Percentiles rank a stretch among this genome's conserved stretches.
Evolutionary conservation across 2,329 filamentous ascomycete species (phyloP).

Genomic region (Verticillium nonalfalfae): DNA sequence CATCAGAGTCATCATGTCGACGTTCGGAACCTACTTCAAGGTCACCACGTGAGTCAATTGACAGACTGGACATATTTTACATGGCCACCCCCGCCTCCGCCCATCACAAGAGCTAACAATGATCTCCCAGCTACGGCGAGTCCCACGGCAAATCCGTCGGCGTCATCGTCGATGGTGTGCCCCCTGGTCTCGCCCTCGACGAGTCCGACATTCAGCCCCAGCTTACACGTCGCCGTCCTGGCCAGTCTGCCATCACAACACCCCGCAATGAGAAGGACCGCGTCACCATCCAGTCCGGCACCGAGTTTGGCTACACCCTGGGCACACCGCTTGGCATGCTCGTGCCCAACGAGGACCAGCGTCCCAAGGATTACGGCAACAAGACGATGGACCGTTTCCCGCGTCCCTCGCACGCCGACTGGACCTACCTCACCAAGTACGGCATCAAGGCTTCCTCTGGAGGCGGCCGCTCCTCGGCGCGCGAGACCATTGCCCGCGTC

Average conservation of each 20-base stretch:
- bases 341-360: constrained; percentile 87
- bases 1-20: constrained; percentile 59
- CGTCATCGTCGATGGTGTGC: constrained; percentile 90
- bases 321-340: constrained; percentile 86
- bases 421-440: constrained; percentile 97
- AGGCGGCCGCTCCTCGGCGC: constrained; percentile 83
- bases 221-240: constrained; percentile 83
- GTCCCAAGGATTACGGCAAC: constrained; percentile 85
- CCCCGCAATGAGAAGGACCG: constrained; percentile 88
- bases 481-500: constrained; percentile 90
- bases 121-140: constrained; percentile 36
- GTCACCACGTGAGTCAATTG: constrained; percentile 65
- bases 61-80: neutral
- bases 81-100: no score
- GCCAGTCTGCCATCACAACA: constrained; percentile 84
- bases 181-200: constrained; percentile 78
- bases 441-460: constrained; percentile 81
- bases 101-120: neutral
- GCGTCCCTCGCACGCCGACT: constrained; percentile 88
- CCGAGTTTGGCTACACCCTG: constrained; percentile 81
- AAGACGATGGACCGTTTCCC: constrained; percentile 89
- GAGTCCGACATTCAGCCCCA: constrained; percentile 91
- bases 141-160: constrained; percentile 91
- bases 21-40: constrained; percentile 75
- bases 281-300: constrained; percentile 89